Conservation (phyloP, 2,329 filamentous ascomycete genomes). For the Fusarium anguioides region DNA sequence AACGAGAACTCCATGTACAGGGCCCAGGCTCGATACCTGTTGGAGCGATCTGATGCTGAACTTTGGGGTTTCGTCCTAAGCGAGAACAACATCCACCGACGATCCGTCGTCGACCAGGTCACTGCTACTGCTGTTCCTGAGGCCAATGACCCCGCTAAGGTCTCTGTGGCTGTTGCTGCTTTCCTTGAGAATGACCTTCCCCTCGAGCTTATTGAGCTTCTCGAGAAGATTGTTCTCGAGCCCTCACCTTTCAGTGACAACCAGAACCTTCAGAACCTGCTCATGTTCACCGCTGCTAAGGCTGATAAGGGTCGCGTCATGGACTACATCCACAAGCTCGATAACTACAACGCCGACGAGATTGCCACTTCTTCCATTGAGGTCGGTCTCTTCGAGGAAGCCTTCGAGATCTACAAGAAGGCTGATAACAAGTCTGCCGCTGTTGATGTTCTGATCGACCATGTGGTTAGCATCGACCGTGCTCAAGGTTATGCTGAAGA, state of each 20-base stretch:
- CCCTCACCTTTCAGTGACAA: slow-evolving; percentile 99
- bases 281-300: slow-evolving; percentile 96
- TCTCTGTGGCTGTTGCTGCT: slow-evolving; percentile 91
- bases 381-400: slow-evolving; percentile 94
- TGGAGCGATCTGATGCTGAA: slow-evolving; percentile 89
- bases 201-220: slow-evolving; percentile 92
- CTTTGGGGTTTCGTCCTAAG: slow-evolving; percentile 96
- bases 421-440: slow-evolving; percentile 88
- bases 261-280: slow-evolving; percentile 91
- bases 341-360: slow-evolving; percentile 90
- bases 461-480: slow-evolving; percentile 97
- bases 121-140: slow-evolving; percentile 95
- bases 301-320: slow-evolving; percentile 95
- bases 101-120: slow-evolving; percentile 95
- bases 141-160: slow-evolving; percentile 91
- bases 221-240: slow-evolving; percentile 99
- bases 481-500: slow-evolving; percentile 96
- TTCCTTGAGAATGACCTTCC: slow-evolving; percentile 93
- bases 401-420: slow-evolving; percentile 99
- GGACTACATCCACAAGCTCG: slow-evolving; percentile 93
- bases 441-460: slow-evolving; percentile 91
- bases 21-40: slow-evolving; percentile 92
- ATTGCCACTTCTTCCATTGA: slow-evolving; percentile 94
- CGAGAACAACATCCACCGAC: slow-evolving; percentile 93
- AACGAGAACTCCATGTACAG: slow-evolving; percentile 99